phyloP scores from a whole-genome alignment of 768 basidiomycete genomes.

The Fomitopsis serialis region DNA sequence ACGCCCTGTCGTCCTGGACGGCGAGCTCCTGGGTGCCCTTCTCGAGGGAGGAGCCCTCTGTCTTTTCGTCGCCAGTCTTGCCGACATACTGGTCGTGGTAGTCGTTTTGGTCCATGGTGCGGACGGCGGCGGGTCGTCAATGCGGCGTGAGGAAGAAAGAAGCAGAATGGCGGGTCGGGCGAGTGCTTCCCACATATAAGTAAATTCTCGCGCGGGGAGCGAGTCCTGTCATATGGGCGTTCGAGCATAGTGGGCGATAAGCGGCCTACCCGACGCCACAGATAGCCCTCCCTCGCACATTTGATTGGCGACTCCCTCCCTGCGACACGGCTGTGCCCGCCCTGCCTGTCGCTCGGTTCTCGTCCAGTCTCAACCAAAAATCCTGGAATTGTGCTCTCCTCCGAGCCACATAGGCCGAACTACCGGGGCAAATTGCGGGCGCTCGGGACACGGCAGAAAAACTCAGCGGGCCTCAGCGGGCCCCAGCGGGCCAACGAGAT shows the following conservation, averaged over 20 bases:
- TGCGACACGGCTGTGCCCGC: not conserved
- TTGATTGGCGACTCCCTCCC: not conserved
- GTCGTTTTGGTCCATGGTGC: not conserved
- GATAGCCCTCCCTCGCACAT: not conserved
- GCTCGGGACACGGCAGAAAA: no score
- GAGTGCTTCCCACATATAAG: not conserved
- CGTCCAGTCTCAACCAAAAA: no score
- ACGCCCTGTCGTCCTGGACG: slow-evolving; percentile 19
- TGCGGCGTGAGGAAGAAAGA: not conserved
- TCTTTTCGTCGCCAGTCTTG: slow-evolving; percentile 13
- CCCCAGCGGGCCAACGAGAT: no score
- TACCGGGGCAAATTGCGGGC: no score
- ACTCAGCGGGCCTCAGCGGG: no score
- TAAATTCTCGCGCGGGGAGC: not conserved
- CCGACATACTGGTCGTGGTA: not conserved
- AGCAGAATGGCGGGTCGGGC: not conserved
- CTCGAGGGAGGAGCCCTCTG: slow-evolving; percentile 18
- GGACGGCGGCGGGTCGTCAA: not conserved
- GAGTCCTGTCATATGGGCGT: not conserved
- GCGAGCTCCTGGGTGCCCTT: slow-evolving; percentile 23
- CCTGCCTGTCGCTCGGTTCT: no score
- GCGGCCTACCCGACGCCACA: not conserved
- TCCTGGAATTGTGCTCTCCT: no score
- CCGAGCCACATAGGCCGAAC: no score
- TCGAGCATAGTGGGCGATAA: not conserved